Evolutionary conservation across 2,329 filamentous ascomycete species (phyloP), one percentile per base, ranked within the genome.

Genomic region (Fusarium tricinctum): DNA sequence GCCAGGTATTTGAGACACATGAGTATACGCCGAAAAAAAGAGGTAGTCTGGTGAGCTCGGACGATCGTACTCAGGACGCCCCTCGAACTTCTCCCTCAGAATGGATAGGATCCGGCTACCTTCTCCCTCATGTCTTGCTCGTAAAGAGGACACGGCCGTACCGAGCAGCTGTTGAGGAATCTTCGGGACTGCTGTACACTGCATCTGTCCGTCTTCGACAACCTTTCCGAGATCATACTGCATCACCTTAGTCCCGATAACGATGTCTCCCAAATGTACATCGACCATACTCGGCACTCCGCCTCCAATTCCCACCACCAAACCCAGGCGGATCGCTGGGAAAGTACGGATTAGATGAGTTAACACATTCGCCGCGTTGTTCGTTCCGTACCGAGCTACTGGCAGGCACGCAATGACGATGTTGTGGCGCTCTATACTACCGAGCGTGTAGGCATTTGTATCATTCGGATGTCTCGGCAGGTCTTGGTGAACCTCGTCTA

Each of bases 341-440:
- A 46, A 46, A 0, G 26, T 46, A 15, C 23, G 23, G 26, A 9
- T 28, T 6, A 46, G 23, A 30, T 46, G 12, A 8, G 44, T 46
- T 1, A 46, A 46, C 0, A 20, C 26, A 2, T 46, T 46, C 0
- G 14, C 23, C 0, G 23, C 44, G 12, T 46, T 46, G 17, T 20
- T 46, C 2, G 23, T 28, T 2, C 74, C 73, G 6, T 75, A 74
- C 5, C 68, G 48, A 0, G 13, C 19, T 1, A 5, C 14, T 0
- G 50, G 74, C 8, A 76, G 42, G 14, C 72, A 72, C 0, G 72
- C 63, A 15, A 77, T 68, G 33, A 74, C 74, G 8, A 76, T 32
- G 9, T 76, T 74, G 32, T 77, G 74, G 0, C 54, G 15, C 2
- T 46, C 28, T 5, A 77, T 71, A n/a, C 43, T 62, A 0, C 75